These are phyloP conservation scores for Cryoendolithus antarcticus DNA, from an alignment of 2,329 filamentous ascomycete genomes.

Conservation along the genomic window DNA sequence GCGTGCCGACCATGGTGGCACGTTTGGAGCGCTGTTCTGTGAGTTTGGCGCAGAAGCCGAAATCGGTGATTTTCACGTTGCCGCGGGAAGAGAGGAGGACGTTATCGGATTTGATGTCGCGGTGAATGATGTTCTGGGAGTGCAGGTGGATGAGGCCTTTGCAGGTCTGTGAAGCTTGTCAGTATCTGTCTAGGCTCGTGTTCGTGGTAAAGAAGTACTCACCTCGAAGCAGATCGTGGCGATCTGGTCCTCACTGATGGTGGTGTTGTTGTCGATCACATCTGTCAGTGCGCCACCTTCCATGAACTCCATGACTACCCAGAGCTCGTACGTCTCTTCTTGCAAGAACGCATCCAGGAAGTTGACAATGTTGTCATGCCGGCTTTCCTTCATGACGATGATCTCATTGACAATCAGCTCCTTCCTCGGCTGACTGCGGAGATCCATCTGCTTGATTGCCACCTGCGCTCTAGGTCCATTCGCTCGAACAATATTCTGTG, in stretches of 20 bases:
- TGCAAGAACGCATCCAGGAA: constrained; percentile 94
- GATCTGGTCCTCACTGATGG: constrained; percentile 93
- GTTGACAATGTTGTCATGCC: constrained; percentile 97
- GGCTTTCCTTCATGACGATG: constrained; percentile 99
- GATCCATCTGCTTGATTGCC: constrained; percentile 99
- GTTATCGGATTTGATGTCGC: constrained; percentile 99
- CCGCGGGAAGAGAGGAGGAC: constrained; percentile 87
- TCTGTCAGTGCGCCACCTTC: constrained; percentile 95
- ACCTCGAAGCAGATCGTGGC: constrained; percentile 95
- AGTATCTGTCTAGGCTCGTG: constrained; percentile 11
- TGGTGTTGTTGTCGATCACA: constrained; percentile 94
- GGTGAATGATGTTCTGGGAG: constrained; percentile 91
- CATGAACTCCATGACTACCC: constrained; percentile 99
- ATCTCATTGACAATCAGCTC: constrained; percentile 99
- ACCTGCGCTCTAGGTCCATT: constrained; percentile 79
- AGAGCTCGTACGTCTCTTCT: constrained; percentile 89
- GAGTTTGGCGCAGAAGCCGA: constrained; percentile 97
- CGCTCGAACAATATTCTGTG: constrained; percentile 63
- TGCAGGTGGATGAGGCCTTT: constrained; percentile 89
- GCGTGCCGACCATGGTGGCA: constrained; percentile 97
- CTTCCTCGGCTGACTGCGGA: constrained; percentile 92
- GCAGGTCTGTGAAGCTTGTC: constrained; percentile 57
- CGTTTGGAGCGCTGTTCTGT: constrained; percentile 95
- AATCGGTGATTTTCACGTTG: constrained; percentile 93
- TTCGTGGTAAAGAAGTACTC: constrained; percentile 22